Percentiles rank a stretch among this genome's conserved stretches.
phyloP scores from a whole-genome alignment of 495 filamentous ascomycete genomes.

The Penicillium coprophilum region DNA sequence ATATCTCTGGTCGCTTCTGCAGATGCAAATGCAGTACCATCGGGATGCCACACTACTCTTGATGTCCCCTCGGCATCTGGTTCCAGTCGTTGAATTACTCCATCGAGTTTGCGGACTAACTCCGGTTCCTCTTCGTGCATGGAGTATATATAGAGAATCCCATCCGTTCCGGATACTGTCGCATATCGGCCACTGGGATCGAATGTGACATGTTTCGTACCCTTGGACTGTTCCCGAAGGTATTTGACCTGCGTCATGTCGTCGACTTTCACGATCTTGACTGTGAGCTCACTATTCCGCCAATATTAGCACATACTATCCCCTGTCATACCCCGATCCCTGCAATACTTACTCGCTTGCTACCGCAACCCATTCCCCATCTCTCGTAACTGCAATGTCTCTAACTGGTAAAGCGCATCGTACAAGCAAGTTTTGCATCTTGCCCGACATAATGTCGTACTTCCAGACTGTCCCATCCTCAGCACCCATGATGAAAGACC shows the following conservation, averaged over 20 bases:
- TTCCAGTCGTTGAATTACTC: constrained; percentile 75
- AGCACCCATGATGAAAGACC: constrained; percentile 80
- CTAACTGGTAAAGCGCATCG: constrained; percentile 80
- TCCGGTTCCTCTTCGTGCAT: constrained; percentile 75
- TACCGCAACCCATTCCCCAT: constrained; percentile 88
- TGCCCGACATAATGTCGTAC: constrained; percentile 74
- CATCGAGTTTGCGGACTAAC: constrained; percentile 79
- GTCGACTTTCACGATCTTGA: constrained; percentile 79
- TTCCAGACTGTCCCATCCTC: constrained; percentile 93
- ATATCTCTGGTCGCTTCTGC: constrained; percentile 83
- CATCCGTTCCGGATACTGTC: constrained; percentile 83
- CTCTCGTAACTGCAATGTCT: constrained; percentile 79
- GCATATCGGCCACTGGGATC: constrained; percentile 76
- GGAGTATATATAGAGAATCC: constrained; percentile 85
- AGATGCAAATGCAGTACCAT: constrained; percentile 85
- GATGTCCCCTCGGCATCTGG: constrained; percentile 75
- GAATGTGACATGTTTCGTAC: constrained; percentile 87
- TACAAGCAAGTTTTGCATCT: constrained; percentile 75
- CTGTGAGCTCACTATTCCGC: constrained; percentile 66
- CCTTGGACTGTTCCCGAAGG: constrained; percentile 76
- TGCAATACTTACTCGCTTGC: constrained; percentile 71
- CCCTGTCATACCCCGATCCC: neutral
- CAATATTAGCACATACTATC: constrained; percentile 13
- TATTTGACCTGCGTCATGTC: constrained; percentile 73
- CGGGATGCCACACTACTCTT: constrained; percentile 85